Evolutionary conservation across 345 rosid genomes (phyloP).

Genomic region (Salix caprea): DNA sequence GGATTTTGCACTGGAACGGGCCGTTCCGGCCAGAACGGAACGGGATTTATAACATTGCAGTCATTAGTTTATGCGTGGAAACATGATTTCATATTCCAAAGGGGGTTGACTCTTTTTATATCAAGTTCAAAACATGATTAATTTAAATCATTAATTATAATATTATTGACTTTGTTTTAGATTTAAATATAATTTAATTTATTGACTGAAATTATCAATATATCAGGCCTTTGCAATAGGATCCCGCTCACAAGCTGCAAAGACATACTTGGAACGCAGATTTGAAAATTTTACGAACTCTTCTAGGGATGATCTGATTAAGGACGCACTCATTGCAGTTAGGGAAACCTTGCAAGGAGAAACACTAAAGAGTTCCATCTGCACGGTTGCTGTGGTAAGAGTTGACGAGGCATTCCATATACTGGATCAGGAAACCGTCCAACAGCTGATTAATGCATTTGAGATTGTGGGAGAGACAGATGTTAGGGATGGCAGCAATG

Average conservation of each 20-base stretch:
- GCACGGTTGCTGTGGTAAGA: conserved; percentile 88
- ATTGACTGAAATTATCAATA: not conserved
- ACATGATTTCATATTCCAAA: no score
- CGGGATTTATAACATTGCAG: no score
- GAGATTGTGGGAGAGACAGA: conserved; percentile 61
- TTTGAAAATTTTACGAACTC: conserved; percentile 70
- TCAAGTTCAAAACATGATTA: no score
- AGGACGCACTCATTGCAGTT: conserved; percentile 87
- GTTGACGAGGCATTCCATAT: conserved; percentile 77
- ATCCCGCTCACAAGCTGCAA: conserved; percentile 98
- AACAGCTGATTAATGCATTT: conserved; percentile 75
- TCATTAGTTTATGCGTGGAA: no score
- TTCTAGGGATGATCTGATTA: conserved; percentile 76
- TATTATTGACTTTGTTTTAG: no score
- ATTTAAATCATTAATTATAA: no score
- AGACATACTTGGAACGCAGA: conserved; percentile 90
- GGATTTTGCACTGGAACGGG: no score
- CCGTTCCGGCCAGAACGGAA: no score
- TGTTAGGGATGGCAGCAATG: no score
- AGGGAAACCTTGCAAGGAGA: conserved; percentile 97
- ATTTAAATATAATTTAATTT: no score
- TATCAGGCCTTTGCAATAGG: conserved; percentile 97
- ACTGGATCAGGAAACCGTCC: conserved; percentile 79
- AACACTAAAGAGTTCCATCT: conserved; percentile 76
- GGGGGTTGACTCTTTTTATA: no score